Evolutionary conservation across 139 green algal species (phyloP), one percentile per base, ranked within the genome.

Genomic region (Picocystis salinarum): DNA sequence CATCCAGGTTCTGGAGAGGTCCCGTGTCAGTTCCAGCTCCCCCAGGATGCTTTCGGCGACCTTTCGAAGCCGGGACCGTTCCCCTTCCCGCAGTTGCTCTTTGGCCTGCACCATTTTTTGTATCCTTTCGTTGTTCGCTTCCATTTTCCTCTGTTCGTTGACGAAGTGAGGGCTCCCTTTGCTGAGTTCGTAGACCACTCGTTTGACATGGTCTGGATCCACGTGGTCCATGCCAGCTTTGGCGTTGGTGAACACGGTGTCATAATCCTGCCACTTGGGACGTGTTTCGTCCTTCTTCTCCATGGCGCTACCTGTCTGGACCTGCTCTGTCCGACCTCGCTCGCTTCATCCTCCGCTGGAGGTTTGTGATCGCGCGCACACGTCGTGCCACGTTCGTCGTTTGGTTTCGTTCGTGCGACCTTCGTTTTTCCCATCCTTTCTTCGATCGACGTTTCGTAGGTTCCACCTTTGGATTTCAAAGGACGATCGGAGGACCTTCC

Each of bases 101-200:
- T 2, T 12, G 46, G 62, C 49, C 4, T 49, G 44, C 44, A 60
- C 71, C 40, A 67, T 44, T 11, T 33, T 48, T 3, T 24, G 31
- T 0, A 92, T 72, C 2, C 61, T 45, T 42, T 64, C 52, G 1
- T 80, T 62, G 9, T 34, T 15, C 9, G 56, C 33, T 20, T 34
- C 45, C 25, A 83, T 58, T 71, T 95, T 96, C 20, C 77, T 62
- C 53, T 83, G 71, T 58, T 96, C 86, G 48, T 95, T 92, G 24
- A 62, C 56, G 51, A 85, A 93, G 56, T 93, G 79, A 3, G 67
- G 55, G 4, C 64, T 84, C 40, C 75, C 70, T 66, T 92, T 91
- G 62, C 62, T 82, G 69, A 85, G 77, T 34, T 93, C 82, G 42
- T 83, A 93, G 15, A 95, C 78, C 0, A 92, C 53, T 2, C 52